Percentiles rank a stretch among this genome's conserved stretches.
Conservation (phyloP, 805 yeast genomes). For the Ogataea pilisensis region DNA sequence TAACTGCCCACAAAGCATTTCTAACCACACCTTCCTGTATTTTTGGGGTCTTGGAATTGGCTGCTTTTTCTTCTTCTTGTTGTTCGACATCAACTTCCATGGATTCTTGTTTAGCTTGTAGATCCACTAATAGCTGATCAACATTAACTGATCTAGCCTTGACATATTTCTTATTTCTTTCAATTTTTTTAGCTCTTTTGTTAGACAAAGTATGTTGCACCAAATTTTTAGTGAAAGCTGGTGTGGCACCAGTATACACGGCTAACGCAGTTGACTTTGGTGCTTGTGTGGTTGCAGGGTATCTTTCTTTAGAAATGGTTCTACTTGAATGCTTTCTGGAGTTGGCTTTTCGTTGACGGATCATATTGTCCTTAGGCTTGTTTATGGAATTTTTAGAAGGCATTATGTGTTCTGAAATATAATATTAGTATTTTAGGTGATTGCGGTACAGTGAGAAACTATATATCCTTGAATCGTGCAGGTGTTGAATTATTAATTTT, state of each 20-base stretch:
- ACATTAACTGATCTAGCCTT: constrained; percentile 45
- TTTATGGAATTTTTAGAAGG: constrained; percentile 81
- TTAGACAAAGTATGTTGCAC: constrained; percentile 67
- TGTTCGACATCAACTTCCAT: constrained; percentile 59
- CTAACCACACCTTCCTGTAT: constrained; percentile 40
- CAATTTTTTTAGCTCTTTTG: constrained; percentile 74
- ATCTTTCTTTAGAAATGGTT: constrained; percentile 3
- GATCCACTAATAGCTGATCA: constrained; percentile 43
- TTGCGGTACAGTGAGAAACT: too few relatives aligned
- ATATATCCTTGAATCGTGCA: too few relatives aligned
- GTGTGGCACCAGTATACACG: constrained; percentile 36
- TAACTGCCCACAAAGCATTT: constrained; percentile 67
- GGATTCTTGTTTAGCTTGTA: constrained; percentile 43
- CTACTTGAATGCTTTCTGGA: constrained; percentile 20
- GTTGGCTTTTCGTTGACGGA: constrained; percentile 44
- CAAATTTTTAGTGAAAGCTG: constrained; percentile 19
- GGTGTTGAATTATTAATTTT: too few relatives aligned
- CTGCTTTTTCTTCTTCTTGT: constrained; percentile 22
- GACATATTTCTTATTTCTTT: constrained; percentile 71
- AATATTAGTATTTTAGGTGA: too few relatives aligned
- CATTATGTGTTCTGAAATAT: constrained; percentile 46
- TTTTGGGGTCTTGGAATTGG: constrained; percentile 23
- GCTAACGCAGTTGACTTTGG: constrained; percentile 36
- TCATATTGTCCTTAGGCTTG: constrained; percentile 64
- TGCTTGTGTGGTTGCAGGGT: constrained; percentile 1